A percentile compares a stretch with the other conserved stretches of the same genome.
phyloP scores from a whole-genome alignment of 345 rosid genomes.

The Murraya paniculata region DNA sequence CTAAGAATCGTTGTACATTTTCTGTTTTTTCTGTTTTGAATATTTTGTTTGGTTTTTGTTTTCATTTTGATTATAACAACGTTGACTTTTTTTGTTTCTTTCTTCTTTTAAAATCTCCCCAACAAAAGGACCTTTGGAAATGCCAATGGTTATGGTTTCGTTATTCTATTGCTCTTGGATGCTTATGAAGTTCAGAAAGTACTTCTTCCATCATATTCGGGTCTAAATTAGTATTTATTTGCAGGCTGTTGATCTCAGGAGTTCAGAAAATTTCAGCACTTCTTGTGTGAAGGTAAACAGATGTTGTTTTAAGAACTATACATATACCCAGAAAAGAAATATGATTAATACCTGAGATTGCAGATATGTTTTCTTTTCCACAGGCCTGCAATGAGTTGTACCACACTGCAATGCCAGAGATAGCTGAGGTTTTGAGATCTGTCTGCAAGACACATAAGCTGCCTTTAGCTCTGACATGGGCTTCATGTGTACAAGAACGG shows the following conservation, averaged over 20 bases:
- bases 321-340: constrained; percentile 6
- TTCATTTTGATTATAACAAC: constrained; percentile 10
- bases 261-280: constrained; percentile 53
- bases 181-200: constrained; percentile 4
- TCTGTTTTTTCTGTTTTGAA: neutral
- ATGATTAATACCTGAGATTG: constrained; percentile 27
- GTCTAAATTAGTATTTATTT: constrained; percentile 23
- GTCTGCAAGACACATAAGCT: constrained; percentile 57
- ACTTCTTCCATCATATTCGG: constrained; percentile 16
- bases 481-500: constrained; percentile 58
- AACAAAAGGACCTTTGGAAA: constrained; percentile 30
- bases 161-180: constrained; percentile 7
- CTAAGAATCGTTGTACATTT: neutral
- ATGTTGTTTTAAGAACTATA: constrained; percentile 9
- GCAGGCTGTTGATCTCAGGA: constrained; percentile 82
- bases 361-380: constrained; percentile 24
- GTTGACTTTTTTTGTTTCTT: constrained; percentile 14
- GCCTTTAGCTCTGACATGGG: constrained; percentile 89
- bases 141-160: constrained; percentile 24
- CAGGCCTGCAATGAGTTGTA: constrained; percentile 56
- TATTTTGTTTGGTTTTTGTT: neutral
- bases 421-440: constrained; percentile 49
- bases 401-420: constrained; percentile 52
- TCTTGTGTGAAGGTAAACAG: constrained; percentile 50
- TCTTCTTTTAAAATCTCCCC: neutral